Evolutionary conservation across 2,329 filamentous ascomycete genomes (phyloP).

Genomic region (Aspergillus novoparasiticus): DNA sequence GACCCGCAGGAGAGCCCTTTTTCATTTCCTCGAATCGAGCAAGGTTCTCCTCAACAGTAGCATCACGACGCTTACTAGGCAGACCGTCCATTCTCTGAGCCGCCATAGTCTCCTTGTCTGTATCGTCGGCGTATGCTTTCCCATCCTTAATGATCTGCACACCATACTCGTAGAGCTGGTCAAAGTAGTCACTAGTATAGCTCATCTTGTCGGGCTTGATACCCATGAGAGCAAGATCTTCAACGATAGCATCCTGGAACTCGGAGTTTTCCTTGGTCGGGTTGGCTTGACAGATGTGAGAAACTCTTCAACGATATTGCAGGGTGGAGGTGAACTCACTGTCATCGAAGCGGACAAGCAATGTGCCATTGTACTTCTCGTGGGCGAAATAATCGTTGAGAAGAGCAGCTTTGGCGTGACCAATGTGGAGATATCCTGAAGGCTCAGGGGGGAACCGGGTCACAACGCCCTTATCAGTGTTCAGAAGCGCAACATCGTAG

Average conservation of each 20-base stretch:
- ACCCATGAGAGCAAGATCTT: conserved; percentile 88
- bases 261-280: conserved; percentile 96
- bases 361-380: conserved; percentile 85
- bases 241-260: conserved; percentile 89
- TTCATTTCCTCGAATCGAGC: conserved; percentile 93
- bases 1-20: conserved; percentile 74
- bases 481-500: conserved; percentile 85
- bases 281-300: conserved; percentile 57
- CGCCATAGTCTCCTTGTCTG: conserved; percentile 84
- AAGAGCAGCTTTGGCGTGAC: conserved; percentile 89
- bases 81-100: conserved; percentile 82
- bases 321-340: conserved; percentile 41
- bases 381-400: conserved; percentile 97
- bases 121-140: conserved; percentile 92
- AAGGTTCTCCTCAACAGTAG: conserved; percentile 79
- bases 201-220: conserved; percentile 84
- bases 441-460: conserved; percentile 94
- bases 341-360: conserved; percentile 92
- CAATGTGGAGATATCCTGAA: conserved; percentile 93
- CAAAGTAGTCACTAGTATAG: conserved; percentile 95
- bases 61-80: conserved; percentile 77
- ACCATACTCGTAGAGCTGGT: conserved; percentile 84
- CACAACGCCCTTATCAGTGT: conserved; percentile 85
- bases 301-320: background rate
- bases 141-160: conserved; percentile 83